phyloP scores from a whole-genome alignment of 768 basidiomycete genomes.

The Cubamyces lactineus region DNA sequence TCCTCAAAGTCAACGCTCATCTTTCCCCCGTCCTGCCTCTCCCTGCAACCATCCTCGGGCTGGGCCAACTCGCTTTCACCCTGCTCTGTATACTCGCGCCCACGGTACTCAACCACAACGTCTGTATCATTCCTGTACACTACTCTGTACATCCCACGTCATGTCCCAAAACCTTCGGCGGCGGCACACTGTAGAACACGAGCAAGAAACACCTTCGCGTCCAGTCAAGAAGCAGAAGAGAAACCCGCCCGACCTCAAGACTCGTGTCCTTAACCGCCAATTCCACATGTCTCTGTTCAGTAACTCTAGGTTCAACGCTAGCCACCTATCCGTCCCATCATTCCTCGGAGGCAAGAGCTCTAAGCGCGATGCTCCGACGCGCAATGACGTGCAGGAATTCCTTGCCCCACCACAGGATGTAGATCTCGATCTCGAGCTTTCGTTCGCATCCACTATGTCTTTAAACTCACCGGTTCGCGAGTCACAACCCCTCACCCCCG shows the following conservation, averaged over 20 bases:
- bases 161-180: conserved; percentile 23
- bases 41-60: conserved; percentile 13
- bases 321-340: conserved; percentile 42
- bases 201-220: conserved; percentile 39
- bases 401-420: conserved; percentile 63
- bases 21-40: conserved; percentile 17
- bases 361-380: conserved; percentile 43
- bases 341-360: conserved; percentile 53
- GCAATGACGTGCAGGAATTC: conserved; percentile 64
- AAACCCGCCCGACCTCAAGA: conserved; percentile 32
- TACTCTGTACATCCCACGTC: conserved; percentile 9
- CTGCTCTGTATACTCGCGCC: not conserved
- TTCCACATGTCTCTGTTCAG: conserved; percentile 26
- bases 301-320: conserved; percentile 18
- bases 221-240: conserved; percentile 52
- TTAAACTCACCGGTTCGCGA: conserved; percentile 69
- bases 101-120: not conserved
- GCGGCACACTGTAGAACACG: conserved; percentile 13
- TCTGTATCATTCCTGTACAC: conserved; percentile 21
- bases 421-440: conserved; percentile 76
- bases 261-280: conserved; percentile 33
- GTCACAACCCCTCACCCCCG: conserved; percentile 47
- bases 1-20: conserved; percentile 9
- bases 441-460: conserved; percentile 84
- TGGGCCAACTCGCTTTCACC: conserved; percentile 8